A percentile compares a stretch with the other conserved stretches of the same genome.
Evolutionary conservation across 2,329 filamentous ascomycete species (phyloP).

Genomic region (Nigrograna mackinnonii): DNA sequence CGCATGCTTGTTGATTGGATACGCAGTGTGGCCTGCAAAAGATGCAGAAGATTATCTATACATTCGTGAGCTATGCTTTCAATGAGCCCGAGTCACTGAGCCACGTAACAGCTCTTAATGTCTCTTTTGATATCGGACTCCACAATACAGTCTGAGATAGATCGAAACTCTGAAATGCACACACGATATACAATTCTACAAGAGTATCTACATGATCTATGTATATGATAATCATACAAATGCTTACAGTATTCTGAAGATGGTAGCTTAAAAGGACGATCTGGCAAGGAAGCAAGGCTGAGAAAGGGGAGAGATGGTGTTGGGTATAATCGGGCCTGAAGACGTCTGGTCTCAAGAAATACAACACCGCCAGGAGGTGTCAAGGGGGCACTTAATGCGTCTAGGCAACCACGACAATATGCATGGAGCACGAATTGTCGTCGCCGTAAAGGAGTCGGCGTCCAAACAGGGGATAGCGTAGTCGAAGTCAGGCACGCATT

Average conservation of each 20-base stretch:
- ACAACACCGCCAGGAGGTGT: background rate
- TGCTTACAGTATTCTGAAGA: background rate
- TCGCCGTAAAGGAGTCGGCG: conserved; percentile 8
- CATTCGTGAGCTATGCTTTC: too few relatives aligned
- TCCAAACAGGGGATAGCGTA: conserved; percentile 7
- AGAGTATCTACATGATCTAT: background rate
- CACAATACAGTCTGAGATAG: background rate
- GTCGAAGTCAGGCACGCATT: background rate
- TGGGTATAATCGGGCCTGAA: background rate
- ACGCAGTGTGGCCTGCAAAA: background rate
- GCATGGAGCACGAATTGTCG: background rate
- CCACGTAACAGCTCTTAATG: too few relatives aligned
- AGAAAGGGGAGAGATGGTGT: background rate
- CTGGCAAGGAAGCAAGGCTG: conserved; percentile 3
- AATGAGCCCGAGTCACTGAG: too few relatives aligned
- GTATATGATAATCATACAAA: background rate
- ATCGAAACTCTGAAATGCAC: background rate
- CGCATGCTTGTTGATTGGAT: background rate
- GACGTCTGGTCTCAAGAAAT: conserved; percentile 8
- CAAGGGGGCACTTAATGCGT: background rate
- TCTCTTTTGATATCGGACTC: background rate
- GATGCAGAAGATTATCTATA: background rate
- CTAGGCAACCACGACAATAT: conserved; percentile 5
- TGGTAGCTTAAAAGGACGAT: conserved; percentile 1
- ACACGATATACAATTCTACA: background rate